Evolutionary conservation across 83 land plant genomes (phyloP).

Genomic region (Thuja plicata): DNA sequence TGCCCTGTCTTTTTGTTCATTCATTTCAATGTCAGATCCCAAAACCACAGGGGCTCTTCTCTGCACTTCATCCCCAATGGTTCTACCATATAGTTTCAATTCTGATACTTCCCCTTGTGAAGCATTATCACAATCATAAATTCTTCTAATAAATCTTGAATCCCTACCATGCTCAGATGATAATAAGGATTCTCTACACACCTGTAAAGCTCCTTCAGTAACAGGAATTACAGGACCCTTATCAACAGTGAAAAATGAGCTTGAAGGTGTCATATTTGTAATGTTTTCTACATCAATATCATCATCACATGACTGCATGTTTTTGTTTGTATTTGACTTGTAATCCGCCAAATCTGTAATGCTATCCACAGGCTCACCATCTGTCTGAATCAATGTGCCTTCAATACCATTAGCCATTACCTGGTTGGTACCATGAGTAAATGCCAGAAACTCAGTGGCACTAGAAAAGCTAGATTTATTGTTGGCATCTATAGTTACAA

Average conservation of each 20-base stretch:
- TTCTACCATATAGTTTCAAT: background rate
- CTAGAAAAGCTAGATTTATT: background rate
- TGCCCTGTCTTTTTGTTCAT: background rate
- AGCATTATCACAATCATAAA: background rate
- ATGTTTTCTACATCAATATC: background rate
- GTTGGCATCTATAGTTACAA: background rate
- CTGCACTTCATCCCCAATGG: background rate
- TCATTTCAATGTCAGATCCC: background rate
- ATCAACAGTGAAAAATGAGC: slow-evolving; percentile 1
- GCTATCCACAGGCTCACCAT: background rate
- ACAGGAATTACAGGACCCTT: background rate
- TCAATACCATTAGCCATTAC: background rate
- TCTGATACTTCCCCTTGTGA: background rate
- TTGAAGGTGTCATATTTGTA: slow-evolving; percentile 6
- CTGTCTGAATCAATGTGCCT: background rate
- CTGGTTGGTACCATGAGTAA: background rate
- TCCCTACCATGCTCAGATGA: background rate
- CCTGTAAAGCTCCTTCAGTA: background rate
- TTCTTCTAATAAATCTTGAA: background rate
- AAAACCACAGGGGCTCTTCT: background rate
- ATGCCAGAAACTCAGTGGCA: background rate
- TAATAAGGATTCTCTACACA: background rate
- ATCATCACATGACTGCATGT: background rate
- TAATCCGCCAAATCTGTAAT: background rate
- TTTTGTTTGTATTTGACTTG: background rate